Percentiles rank a stretch among this genome's conserved stretches.
Conservation (phyloP, 192 early-diverging fungal species). For the Anaeromyces robustus region DNA sequence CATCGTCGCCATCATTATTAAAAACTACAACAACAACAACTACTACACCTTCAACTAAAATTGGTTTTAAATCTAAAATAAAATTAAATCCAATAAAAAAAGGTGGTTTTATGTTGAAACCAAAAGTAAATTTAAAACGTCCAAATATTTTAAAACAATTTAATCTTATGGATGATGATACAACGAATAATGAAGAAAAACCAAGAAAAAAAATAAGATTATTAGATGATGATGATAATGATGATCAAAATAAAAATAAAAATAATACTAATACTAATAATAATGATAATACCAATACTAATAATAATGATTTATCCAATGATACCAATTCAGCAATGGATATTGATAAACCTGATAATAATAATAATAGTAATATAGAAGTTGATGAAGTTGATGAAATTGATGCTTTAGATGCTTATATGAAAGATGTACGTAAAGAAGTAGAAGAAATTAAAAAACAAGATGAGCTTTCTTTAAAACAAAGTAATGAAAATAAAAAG, state of each 20-base stretch:
- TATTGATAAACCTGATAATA: not conserved
- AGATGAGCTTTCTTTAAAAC: constrained; percentile 11
- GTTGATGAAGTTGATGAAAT: constrained; percentile 25
- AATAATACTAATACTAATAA: too few relatives aligned
- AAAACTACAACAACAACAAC: too few relatives aligned
- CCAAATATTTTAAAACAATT: not conserved
- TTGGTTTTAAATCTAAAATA: not conserved
- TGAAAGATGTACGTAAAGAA: constrained; percentile 66
- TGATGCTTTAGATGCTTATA: constrained; percentile 72
- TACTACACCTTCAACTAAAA: not conserved
- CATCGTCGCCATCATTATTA: too few relatives aligned
- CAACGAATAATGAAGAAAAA: not conserved
- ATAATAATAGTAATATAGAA: constrained; percentile 20
- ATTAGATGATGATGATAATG: not conserved
- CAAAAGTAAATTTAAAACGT: not conserved
- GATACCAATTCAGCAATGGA: not conserved
- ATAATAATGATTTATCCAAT: too few relatives aligned
- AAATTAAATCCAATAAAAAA: not conserved
- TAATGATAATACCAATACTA: too few relatives aligned
- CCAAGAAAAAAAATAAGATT: constrained; percentile 7
- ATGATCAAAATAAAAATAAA: not conserved
- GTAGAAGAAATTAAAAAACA: constrained; percentile 51
- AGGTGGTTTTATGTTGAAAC: not conserved
- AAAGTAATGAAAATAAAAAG: constrained; percentile 25
- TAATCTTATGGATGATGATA: not conserved